Base-by-base conservation (phyloP, 1,139 yeast genomes). In the Pichia cactophila region DNA sequence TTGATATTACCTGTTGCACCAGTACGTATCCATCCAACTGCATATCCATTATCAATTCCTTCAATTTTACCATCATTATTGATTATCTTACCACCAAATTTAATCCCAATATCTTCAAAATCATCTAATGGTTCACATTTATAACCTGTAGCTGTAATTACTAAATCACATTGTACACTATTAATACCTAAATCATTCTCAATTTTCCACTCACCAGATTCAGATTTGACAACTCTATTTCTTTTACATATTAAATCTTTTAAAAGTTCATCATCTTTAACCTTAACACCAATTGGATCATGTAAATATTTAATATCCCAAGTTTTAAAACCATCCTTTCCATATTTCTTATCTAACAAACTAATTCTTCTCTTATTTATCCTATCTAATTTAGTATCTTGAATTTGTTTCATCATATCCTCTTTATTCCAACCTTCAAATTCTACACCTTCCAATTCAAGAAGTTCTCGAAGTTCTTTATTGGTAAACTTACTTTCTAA, bases 1-100 rank as follows among this genome's bases (percentile, higher is more conserved):
- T 96, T 95, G 55, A 92, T 92, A 6, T 89, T 95, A 1, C 99
- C 99, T 37, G 78, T 76, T 9, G 96, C 88, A 0, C 96, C 96
- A 50, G 77, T 83, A 53, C 85, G 81, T 48, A 90, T 84, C 99
- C 99, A 92, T 0, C 99, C 99, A 5, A 92, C 73, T 1, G 87
- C 81, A 60, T 89, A 92, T 56, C 87, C 69, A 0, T 90, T 86
- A 1, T 73, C 70, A 26, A 67, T 49, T 1, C 47, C 48, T 56
- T 62, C 46, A 0, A 85, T 77, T 46, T 83, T 74, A 0, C 96
- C 96, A 9, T 72, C 70, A 11, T 64, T 61, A 57, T 85, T 86
- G 4, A 74, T 69, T n/a, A 90, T 69, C 41, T 73, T 69, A 36
- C 88, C 87, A 9, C 66, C 66, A 61, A 87, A 90, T 37, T 73